Evolutionary conservation across 2,329 filamentous ascomycete genomes (phyloP).

Genomic region (Cladophialophora immunda): DNA sequence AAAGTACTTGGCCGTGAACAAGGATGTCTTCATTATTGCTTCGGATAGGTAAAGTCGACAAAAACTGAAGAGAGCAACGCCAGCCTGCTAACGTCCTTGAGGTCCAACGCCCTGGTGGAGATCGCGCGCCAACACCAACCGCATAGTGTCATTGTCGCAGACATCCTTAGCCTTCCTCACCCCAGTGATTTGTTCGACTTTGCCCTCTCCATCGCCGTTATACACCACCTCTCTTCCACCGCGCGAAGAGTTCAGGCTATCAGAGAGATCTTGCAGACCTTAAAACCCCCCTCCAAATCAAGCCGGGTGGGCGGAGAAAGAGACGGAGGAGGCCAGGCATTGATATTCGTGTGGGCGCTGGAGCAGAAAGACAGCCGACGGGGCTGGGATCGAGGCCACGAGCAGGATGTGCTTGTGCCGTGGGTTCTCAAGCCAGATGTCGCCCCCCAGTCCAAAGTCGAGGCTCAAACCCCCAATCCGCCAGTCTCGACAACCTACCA

Average conservation of each 20-base stretch:
- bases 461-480: background rate
- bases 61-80: no score
- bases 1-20: slow-evolving; percentile 88
- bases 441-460: slow-evolving; percentile 37
- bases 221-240: slow-evolving; percentile 89
- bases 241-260: slow-evolving; percentile 78
- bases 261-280: slow-evolving; percentile 71
- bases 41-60: slow-evolving; percentile 74
- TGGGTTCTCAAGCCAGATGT: slow-evolving; percentile 75
- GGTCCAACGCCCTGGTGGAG: slow-evolving; percentile 65
- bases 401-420: slow-evolving; percentile 93
- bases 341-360: slow-evolving; percentile 94
- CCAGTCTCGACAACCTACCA: slow-evolving; percentile 69
- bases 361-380: slow-evolving; percentile 87
- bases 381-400: slow-evolving; percentile 83
- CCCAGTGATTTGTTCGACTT: slow-evolving; percentile 75
- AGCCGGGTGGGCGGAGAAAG: background rate
- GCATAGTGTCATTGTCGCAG: slow-evolving; percentile 78
- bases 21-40: slow-evolving; percentile 78
- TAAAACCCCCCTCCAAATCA: slow-evolving; percentile 52
- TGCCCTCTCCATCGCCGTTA: slow-evolving; percentile 89
- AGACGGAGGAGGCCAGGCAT: slow-evolving; percentile 66
- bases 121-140: slow-evolving; percentile 67
- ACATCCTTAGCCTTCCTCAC: slow-evolving; percentile 85
- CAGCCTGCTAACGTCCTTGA: slow-evolving; percentile 43